These are phyloP conservation scores for Lanmaoa rubissima DNA, from an alignment of 768 basidiomycete species.

Conservation along the genomic window DNA sequence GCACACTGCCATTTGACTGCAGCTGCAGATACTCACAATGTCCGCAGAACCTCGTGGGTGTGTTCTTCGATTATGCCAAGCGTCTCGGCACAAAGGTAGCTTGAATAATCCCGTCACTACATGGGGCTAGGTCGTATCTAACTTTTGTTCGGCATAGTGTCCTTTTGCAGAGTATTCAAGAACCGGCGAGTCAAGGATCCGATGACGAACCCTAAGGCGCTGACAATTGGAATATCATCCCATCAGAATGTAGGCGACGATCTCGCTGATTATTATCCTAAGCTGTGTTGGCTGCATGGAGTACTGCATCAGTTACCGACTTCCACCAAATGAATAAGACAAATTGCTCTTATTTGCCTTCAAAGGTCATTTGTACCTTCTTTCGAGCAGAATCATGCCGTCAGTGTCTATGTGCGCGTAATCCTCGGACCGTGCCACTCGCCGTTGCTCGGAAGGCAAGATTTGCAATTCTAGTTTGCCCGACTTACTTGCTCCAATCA, in stretches of 20 bases:
- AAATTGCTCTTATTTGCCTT: not conserved
- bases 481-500: not conserved
- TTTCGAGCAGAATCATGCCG: not conserved
- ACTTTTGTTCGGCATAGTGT: not conserved
- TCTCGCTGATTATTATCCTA: not conserved
- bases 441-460: not conserved
- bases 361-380: not conserved
- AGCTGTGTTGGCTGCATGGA: not conserved
- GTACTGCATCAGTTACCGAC: not conserved
- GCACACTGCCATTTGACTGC: not conserved
- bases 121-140: constrained; percentile 4
- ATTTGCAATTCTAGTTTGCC: not conserved
- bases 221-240: not conserved
- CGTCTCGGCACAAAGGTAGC: not conserved
- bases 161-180: not conserved
- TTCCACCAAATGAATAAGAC: not conserved
- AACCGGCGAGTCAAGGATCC: not conserved
- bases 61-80: not conserved
- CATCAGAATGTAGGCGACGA: not conserved
- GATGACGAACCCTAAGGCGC: not conserved
- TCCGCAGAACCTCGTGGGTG: constrained; percentile 2
- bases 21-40: not conserved
- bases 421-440: not conserved
- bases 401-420: not conserved
- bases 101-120: not conserved